Conservation (phyloP, 257 asterid genomes). For the Primulina eburnea region DNA sequence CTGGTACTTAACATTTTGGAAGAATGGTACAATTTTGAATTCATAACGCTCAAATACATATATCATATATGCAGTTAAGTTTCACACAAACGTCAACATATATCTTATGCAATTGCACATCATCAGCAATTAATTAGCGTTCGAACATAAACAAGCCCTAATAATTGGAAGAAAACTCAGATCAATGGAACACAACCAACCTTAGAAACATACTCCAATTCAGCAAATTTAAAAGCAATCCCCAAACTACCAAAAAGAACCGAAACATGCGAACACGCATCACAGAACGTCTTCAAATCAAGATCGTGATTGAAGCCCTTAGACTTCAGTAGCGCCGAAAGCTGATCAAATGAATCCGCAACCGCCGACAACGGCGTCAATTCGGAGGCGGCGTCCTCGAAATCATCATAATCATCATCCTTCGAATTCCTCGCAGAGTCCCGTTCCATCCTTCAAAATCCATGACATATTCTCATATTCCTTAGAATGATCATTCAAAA, state of each 20-base stretch:
- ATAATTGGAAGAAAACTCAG: neutral
- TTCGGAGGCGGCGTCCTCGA: conserved; percentile 37
- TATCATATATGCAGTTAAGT: too few relatives aligned
- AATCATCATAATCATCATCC: conserved; percentile 43
- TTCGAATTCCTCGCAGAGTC: conserved; percentile 26
- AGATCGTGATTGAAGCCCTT: conserved; percentile 50
- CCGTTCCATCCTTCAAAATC: conserved; percentile 40
- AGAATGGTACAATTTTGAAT: neutral
- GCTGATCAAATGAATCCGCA: conserved; percentile 90
- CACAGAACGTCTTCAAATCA: conserved; percentile 72
- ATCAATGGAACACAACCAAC: conserved; percentile 30
- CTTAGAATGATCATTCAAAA: neutral
- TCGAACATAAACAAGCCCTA: neutral
- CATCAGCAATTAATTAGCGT: neutral
- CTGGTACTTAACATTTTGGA: neutral
- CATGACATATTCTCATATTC: conserved; percentile 29
- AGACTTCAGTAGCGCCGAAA: conserved; percentile 48
- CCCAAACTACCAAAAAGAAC: conserved; percentile 88
- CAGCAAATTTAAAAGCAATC: conserved; percentile 89
- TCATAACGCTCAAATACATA: neutral
- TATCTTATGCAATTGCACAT: neutral
- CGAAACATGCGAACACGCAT: conserved; percentile 85
- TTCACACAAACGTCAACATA: neutral
- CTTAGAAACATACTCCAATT: conserved; percentile 78
- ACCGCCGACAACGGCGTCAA: conserved; percentile 68